Base-by-base conservation (phyloP, 2,329 filamentous ascomycete genomes). In the Sarocladium brachiariae region DNA sequence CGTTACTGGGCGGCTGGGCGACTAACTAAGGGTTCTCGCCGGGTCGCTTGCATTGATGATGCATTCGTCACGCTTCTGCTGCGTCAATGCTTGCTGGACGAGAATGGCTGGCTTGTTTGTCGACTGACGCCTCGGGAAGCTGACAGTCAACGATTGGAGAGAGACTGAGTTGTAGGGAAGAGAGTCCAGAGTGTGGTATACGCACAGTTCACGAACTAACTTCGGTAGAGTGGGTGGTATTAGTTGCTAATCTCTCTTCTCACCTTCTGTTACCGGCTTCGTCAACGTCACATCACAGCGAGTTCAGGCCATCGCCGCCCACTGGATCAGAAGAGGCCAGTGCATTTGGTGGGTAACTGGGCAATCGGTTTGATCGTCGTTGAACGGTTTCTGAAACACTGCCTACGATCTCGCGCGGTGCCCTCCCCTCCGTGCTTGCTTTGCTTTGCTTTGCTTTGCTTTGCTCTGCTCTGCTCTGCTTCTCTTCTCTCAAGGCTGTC, bases 321-420 rank as follows among this genome's bases (percentile, higher is more conserved):
- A 43, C 27, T 25, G 23, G 23, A 19, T 9, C 19, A 9, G 23
- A 4, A 43, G 16, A 19, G 23, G 8, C 5, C 9, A 39, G 21
- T 14, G 23, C 21, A 18, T 19, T 27, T 27, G n/a, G 13, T 16
- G 16, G 37, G 23, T 25, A 25, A 23, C 39, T 9, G 14, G 19
- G 14, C 31, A 23, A 47, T 47, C 25, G 43, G 43, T 47, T 47
- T 47, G 43, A 47, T 47, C 43, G 25, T 33, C 43, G 27, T 33
- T 33, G n/a, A 23, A 33, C 25, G 10, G n/a, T 10, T 6, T 21
- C 43, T 47, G 43, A 47, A 47, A 47, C 43, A 21, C 43, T 31
- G 13, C 33, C n/a, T 25, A 11, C 25, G 43, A 47, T 47, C 27
- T n/a, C 43, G 43, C 43, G 21, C 38, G 21, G 38, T 14, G 10